phyloP scores from a whole-genome alignment of 2,329 filamentous ascomycete species.

The Colletotrichum chrysophilum region DNA sequence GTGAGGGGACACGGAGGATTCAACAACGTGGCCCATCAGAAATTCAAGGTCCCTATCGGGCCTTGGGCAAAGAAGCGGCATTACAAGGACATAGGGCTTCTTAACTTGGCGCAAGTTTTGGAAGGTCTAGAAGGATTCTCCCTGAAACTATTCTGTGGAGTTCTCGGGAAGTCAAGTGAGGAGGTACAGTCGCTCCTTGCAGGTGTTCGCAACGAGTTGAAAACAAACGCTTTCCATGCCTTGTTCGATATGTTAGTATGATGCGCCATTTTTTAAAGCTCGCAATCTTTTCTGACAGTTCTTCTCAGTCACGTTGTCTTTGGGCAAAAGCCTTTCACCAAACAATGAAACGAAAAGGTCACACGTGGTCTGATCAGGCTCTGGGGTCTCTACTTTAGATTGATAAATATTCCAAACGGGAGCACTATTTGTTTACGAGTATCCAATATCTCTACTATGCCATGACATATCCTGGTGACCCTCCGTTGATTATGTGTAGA shows the following conservation, averaged over 20 bases:
- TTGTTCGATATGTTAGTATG: constrained; percentile 26
- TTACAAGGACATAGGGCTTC: constrained; percentile 34
- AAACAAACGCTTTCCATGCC: constrained; percentile 29
- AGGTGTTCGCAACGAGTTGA: constrained; percentile 32
- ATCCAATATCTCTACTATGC: not conserved
- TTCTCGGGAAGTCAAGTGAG: constrained; percentile 29
- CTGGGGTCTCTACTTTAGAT: not conserved
- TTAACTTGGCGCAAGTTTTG: constrained; percentile 19
- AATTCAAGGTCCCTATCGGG: constrained; percentile 38
- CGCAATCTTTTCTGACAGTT: not conserved
- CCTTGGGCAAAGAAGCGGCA: constrained; percentile 39
- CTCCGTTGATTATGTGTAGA: not conserved
- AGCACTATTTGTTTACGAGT: not conserved
- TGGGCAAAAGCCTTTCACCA: not conserved
- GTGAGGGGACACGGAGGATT: constrained; percentile 38
- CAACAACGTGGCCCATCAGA: constrained; percentile 31
- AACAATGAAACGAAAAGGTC: not conserved
- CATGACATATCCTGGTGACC: not conserved
- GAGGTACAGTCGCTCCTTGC: constrained; percentile 32
- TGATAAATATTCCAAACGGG: not conserved
- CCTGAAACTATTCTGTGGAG: constrained; percentile 32
- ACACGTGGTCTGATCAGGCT: not conserved
- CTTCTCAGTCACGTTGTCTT: not conserved
- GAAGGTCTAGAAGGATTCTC: constrained; percentile 29
- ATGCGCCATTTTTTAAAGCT: not conserved